Conservation (phyloP, 164 flowering plant species). For the Berberis vulgaris region DNA sequence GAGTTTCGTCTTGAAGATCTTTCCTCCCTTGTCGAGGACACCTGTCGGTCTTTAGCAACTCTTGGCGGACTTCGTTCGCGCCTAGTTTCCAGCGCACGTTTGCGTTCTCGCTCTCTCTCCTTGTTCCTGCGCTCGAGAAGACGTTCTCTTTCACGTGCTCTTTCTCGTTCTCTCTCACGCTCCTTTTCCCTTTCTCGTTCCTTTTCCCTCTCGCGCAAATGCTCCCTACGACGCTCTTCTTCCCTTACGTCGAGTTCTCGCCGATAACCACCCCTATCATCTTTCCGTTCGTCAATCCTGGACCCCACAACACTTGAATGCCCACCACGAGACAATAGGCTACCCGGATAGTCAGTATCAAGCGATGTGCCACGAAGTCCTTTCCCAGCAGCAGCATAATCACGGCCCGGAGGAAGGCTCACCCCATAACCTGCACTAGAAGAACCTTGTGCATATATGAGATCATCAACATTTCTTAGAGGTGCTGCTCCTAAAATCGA, state of each 20-base stretch:
- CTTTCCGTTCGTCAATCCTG: conserved; percentile 62
- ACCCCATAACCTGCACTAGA: conserved; percentile 88
- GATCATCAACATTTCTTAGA: conserved; percentile 58
- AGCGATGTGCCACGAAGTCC: conserved; percentile 59
- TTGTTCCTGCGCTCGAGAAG: conserved; percentile 32
- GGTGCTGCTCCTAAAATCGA: conserved; percentile 92
- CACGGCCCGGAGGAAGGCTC: conserved; percentile 97
- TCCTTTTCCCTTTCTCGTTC: conserved; percentile 58
- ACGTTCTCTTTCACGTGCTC: conserved; percentile 19
- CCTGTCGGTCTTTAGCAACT: conserved; percentile 58
- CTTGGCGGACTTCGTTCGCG: conserved; percentile 71
- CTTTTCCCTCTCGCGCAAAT: conserved; percentile 54
- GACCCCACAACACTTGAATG: conserved; percentile 25
- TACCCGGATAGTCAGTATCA: conserved; percentile 55
- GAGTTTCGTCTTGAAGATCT: conserved; percentile 49
- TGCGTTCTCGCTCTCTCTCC: conserved; percentile 54
- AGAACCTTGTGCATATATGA: conserved; percentile 54
- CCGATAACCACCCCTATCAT: conserved; percentile 51
- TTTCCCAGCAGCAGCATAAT: conserved; percentile 65
- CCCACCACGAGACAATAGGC: conserved; percentile 40
- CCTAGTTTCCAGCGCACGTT: conserved; percentile 48
- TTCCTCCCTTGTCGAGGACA: conserved; percentile 50
- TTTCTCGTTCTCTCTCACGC: conserved; percentile 40
- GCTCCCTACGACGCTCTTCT: conserved; percentile 77
- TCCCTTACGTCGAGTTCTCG: conserved; percentile 74